Conservation (phyloP, 31 red algal species). For the Bonnemaisonia californica region DNA sequence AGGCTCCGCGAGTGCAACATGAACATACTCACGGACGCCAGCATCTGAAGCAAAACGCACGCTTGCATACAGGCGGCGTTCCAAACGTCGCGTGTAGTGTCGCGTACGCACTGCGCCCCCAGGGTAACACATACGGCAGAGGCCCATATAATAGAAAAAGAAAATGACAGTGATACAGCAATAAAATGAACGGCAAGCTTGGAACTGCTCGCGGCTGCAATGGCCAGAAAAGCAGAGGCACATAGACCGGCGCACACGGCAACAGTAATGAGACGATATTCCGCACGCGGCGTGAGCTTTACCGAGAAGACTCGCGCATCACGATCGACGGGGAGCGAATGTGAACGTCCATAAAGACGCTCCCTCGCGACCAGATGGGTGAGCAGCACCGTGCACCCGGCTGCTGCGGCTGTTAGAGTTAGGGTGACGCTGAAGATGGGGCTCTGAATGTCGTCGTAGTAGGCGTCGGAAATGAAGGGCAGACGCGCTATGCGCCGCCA, state of each 20-base stretch:
- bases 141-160: conserved; percentile 2
- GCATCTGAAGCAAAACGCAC: neutral
- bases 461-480: conserved; percentile 36
- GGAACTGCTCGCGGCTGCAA: neutral
- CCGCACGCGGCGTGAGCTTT: neutral
- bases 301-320: neutral
- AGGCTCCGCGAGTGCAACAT: neutral
- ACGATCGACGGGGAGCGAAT: neutral
- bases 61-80: neutral
- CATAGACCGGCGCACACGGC: neutral
- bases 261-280: neutral
- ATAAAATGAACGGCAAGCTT: conserved; percentile 6
- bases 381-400: conserved; percentile 2
- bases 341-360: neutral
- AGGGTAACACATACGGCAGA: neutral
- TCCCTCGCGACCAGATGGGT: neutral
- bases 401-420: conserved; percentile 4
- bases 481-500: conserved; percentile 15
- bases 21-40: neutral
- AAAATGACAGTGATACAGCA: neutral
- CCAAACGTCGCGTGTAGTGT: neutral
- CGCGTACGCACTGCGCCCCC: neutral
- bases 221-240: neutral
- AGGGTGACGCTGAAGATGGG: conserved; percentile 25
- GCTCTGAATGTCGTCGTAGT: conserved; percentile 33